phyloP scores from a whole-genome alignment of 768 basidiomycete genomes.

The Lentinula guzmanii region DNA sequence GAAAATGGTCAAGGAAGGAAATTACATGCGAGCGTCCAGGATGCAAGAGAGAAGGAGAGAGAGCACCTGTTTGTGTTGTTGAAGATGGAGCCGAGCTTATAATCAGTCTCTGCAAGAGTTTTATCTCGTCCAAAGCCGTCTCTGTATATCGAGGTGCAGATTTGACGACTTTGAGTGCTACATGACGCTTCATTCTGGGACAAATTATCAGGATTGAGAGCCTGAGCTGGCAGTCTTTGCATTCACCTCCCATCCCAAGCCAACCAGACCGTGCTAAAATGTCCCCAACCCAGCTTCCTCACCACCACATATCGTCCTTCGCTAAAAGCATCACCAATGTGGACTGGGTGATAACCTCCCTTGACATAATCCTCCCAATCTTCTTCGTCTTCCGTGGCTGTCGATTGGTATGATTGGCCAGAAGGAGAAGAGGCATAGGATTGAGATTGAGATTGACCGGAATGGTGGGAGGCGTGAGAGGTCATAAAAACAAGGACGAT shows the following conservation, averaged over 20 bases:
- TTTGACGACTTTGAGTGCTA: constrained; percentile 98
- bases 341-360: constrained; percentile 88
- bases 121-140: constrained; percentile 98
- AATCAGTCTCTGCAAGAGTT: constrained; percentile 92
- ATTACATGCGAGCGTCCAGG: constrained; percentile 93
- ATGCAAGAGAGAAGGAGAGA: constrained; percentile 64
- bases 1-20: constrained; percentile 95
- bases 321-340: constrained; percentile 88
- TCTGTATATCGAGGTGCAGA: constrained; percentile 96
- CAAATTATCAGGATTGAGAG: constrained; percentile 1
- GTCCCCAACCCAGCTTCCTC: constrained; percentile 93
- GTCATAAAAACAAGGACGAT: neutral
- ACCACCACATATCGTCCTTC: constrained; percentile 86
- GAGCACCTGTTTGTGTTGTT: constrained; percentile 30
- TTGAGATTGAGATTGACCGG: neutral
- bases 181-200: constrained; percentile 85
- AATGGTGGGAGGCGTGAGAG: neutral
- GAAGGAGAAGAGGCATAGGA: constrained; percentile 47
- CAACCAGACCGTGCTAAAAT: constrained; percentile 92
- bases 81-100: constrained; percentile 64
- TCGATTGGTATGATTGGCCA: constrained; percentile 36
- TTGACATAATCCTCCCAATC: constrained; percentile 85
- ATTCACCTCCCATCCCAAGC: constrained; percentile 72
- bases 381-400: constrained; percentile 90
- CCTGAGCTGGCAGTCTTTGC: constrained; percentile 12